Evolutionary conservation across 2,329 filamentous ascomycete genomes (phyloP), one percentile per base, ranked within the genome.

Genomic region (Phialophora verrucosa): DNA sequence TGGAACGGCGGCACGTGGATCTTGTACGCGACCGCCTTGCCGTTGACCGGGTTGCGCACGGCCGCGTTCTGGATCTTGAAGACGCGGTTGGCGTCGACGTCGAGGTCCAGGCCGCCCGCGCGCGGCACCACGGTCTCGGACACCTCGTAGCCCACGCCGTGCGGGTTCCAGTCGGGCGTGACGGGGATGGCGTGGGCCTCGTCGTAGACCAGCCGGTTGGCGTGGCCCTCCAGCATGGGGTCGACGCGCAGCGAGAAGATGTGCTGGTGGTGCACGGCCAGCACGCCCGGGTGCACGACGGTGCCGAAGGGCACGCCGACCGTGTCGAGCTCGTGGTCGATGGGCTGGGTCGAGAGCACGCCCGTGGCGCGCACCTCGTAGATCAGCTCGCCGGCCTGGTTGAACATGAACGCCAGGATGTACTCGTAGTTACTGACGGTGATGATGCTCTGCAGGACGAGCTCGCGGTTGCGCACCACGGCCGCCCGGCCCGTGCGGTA

Each of bases 381-480:
- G 70, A 83, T 82, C 55, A 91, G 74, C 72, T 89, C 87, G 63
- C 87, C 89, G 2, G 88, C 88, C 74, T 91, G 89, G 75, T 90
- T 89, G 79, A 91, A 90, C 60, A 88, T 85, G 77, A 88, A 91
- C 2, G 88, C 88, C 44, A 91, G 82, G 71, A 91, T 90, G 74
- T 91, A 91, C 74, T 91, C 89, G 76, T 91, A 91, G 77, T 91
- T 91, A 11, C 87, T 83, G 4, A 91, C 87, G 0, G 88, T 91
- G 77, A 90, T 89, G 75, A 91, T 91, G 72, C 85, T 86, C 74
- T 91, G 89, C 5, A 91, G 75, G 0, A 91, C 88, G 3, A 91
- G 78, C 74, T 91, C 87, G 29, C 89, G 82, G 69, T 85, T 87
- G 23, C 89, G 84, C 20, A 85, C 84, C 4, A 90, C 83, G 0